These are phyloP conservation scores for Edaphochlamys debaryana DNA, from an alignment of 139 green algal species.

Conservation along the genomic window DNA sequence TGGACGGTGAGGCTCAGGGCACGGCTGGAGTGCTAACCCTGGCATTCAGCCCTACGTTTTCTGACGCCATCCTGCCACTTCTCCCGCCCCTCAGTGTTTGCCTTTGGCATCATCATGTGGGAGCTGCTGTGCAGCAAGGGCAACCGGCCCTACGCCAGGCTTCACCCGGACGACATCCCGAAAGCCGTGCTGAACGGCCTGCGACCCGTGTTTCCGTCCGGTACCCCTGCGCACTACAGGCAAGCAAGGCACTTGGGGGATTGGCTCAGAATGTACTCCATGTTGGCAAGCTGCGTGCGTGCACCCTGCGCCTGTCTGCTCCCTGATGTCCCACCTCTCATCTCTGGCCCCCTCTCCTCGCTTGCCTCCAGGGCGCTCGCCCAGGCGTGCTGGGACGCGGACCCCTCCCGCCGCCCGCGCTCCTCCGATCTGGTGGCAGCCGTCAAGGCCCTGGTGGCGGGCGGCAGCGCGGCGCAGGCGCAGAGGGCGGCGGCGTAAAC, in stretches of 20 bases:
- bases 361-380: not conserved
- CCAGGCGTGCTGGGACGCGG: not conserved
- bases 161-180: slow-evolving; percentile 5
- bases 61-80: too few relatives aligned
- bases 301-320: too few relatives aligned
- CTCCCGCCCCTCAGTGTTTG: not conserved
- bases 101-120: slow-evolving; percentile 14
- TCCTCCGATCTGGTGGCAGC: not conserved
- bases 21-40: too few relatives aligned
- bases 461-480: too few relatives aligned
- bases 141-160: not conserved
- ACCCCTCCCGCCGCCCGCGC: not conserved
- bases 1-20: not conserved
- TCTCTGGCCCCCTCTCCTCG: too few relatives aligned
- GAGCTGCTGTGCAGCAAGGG: slow-evolving; percentile 16
- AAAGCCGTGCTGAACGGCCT: not conserved
- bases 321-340: not conserved
- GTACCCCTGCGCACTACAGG: not conserved
- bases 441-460: not conserved
- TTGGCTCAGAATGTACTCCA: not conserved
- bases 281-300: not conserved
- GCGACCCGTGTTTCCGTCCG: not conserved
- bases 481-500: too few relatives aligned
- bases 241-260: not conserved
- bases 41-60: too few relatives aligned